Percentiles rank a stretch among this genome's conserved stretches.
Evolutionary conservation across 225 moss, liverwort and hornwort species (phyloP).

Genomic region (Marchantia polymorpha): DNA sequence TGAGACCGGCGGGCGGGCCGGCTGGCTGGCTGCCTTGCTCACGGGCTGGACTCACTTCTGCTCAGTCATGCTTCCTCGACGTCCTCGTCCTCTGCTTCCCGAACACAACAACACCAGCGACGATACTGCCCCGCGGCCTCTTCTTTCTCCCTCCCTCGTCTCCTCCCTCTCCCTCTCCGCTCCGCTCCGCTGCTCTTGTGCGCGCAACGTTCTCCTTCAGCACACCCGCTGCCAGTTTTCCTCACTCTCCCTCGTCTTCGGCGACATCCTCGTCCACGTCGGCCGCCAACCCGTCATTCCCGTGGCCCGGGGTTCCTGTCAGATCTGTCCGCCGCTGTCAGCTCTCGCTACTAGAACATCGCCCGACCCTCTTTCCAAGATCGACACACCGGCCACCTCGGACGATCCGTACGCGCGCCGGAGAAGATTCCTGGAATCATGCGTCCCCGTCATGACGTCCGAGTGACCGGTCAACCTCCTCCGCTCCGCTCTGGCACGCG

Average conservation of each 20-base stretch:
- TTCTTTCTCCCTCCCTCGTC: background rate
- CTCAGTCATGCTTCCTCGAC: background rate
- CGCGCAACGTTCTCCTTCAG: background rate
- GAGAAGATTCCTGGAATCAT: too few species aligned
- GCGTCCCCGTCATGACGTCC: too few species aligned
- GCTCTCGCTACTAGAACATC: conserved; percentile 1
- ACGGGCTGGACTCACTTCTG: background rate
- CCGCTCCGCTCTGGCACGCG: too few species aligned
- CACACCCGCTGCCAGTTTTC: background rate
- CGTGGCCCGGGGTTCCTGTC: background rate
- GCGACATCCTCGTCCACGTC: conserved; percentile 20
- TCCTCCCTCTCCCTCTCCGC: background rate
- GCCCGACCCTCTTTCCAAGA: background rate
- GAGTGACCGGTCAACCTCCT: too few species aligned
- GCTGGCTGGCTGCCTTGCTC: background rate
- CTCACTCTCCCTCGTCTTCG: background rate
- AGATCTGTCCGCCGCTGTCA: conserved; percentile 8
- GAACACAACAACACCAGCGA: background rate
- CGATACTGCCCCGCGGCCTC: background rate
- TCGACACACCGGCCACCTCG: background rate
- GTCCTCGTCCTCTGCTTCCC: background rate
- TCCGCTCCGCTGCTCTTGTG: background rate
- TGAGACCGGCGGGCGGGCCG: background rate
- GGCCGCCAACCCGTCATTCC: conserved; percentile 12
- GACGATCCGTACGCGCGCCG: too few species aligned